A percentile compares a stretch with the other conserved stretches of the same genome.
phyloP scores from a whole-genome alignment of 73 alveolate genomes.

The Symbiodinium pilosum region DNA sequence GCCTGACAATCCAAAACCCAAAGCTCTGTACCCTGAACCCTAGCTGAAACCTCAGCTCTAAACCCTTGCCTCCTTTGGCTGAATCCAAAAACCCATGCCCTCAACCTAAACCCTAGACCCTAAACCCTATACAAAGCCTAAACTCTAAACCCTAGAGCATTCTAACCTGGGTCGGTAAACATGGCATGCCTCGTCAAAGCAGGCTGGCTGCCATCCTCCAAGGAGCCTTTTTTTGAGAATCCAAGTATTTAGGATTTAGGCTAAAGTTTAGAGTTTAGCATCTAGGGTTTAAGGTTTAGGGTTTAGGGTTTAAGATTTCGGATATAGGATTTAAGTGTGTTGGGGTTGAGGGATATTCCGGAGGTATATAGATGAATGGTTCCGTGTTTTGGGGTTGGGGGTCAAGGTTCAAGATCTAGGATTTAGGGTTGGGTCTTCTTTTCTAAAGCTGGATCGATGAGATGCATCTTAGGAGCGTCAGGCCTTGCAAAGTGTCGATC shows the following conservation, averaged over 20 bases:
- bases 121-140: neutral
- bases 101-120: neutral
- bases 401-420: neutral
- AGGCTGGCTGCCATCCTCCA: neutral
- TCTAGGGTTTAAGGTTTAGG: neutral
- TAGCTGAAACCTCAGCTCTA: too few species aligned
- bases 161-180: too few species aligned
- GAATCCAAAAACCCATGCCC: neutral
- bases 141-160: neutral
- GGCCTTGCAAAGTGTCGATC: too few species aligned
- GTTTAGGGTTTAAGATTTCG: neutral
- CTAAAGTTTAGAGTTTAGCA: neutral
- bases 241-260: neutral
- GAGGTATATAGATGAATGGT: too few species aligned
- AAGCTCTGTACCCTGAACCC: too few species aligned
- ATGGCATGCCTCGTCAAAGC: neutral
- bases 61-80: neutral
- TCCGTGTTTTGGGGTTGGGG: neutral
- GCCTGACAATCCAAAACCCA: too few species aligned
- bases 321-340: neutral
- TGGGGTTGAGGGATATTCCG: too few species aligned
- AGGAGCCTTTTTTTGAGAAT: neutral
- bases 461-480: too few species aligned
- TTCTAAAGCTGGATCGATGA: too few species aligned
- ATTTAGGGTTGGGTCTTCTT: neutral